A percentile compares a stretch with the other conserved stretches of the same genome.
Evolutionary conservation across 345 rosid genomes (phyloP).

Genomic region (Excoecaria cochinchinensis): DNA sequence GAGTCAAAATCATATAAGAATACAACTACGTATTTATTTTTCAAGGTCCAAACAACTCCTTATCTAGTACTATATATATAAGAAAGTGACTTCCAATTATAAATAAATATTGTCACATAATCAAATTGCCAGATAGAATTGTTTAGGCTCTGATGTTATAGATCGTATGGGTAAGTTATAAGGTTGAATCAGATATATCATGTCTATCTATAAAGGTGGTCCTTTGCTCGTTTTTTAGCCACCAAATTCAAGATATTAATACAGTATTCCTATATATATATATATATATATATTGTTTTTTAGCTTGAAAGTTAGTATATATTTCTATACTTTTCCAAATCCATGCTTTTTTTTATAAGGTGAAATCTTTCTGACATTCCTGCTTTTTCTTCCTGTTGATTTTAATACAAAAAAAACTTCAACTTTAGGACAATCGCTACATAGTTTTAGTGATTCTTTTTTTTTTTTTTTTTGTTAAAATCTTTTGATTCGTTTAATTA

Average conservation of each 20-base stretch:
- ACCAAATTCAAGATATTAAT: conserved; percentile 9
- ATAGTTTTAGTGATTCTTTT: too few species aligned
- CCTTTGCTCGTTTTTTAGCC: conserved; percentile 33
- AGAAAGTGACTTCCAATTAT: conserved; percentile 19
- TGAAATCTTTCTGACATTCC: not conserved
- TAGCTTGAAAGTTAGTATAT: conserved; percentile 2
- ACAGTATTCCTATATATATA: not conserved
- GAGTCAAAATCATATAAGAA: conserved; percentile 29
- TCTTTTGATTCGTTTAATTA: too few species aligned
- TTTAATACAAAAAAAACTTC: too few species aligned
- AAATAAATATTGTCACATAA: too few species aligned
- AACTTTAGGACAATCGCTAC: too few species aligned
- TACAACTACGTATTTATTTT: conserved; percentile 6
- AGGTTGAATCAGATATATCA: not conserved
- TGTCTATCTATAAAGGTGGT: not conserved
- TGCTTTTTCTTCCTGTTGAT: not conserved
- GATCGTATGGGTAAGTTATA: not conserved
- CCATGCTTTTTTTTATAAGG: not conserved
- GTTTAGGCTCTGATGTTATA: too few species aligned
- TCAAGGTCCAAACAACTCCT: not conserved
- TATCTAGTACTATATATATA: not conserved
- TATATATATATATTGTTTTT: not conserved
- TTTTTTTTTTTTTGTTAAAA: too few species aligned
- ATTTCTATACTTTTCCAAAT: not conserved
- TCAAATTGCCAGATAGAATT: not conserved